These are phyloP conservation scores for Calocybe gambosa DNA, from an alignment of 1,284 basidiomycete species.

Conservation along the genomic window DNA sequence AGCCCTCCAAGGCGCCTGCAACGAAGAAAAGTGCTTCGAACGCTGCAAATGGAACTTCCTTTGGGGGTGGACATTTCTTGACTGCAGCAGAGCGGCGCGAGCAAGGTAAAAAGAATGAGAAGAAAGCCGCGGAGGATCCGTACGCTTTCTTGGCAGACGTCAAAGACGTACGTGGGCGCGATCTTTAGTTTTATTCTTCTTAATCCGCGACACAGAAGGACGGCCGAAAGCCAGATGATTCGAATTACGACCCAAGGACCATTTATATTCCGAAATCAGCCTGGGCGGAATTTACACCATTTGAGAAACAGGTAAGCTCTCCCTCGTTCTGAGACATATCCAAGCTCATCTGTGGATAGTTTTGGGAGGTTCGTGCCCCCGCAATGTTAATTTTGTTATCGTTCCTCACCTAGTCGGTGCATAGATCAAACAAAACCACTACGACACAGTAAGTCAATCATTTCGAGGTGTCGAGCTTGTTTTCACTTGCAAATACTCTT, in stretches of 20 bases:
- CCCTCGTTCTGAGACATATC: background rate
- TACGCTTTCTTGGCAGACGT: slow-evolving; percentile 79
- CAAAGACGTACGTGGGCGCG: slow-evolving; percentile 53
- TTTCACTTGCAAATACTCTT: slow-evolving; percentile 1
- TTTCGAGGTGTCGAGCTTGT: background rate
- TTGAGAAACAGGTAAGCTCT: slow-evolving; percentile 78
- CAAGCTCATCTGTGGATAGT: slow-evolving; percentile 36
- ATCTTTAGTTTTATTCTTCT: background rate
- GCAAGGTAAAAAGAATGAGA: slow-evolving; percentile 74
- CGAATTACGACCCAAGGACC: slow-evolving; percentile 92
- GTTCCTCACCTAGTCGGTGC: background rate
- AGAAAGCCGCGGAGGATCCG: slow-evolving; percentile 75
- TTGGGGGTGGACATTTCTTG: slow-evolving; percentile 48
- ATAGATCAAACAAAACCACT: slow-evolving; percentile 91
- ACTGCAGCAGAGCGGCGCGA: slow-evolving; percentile 83
- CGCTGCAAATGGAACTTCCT: slow-evolving; percentile 13
- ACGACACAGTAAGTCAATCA: slow-evolving; percentile 61
- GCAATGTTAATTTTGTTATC: background rate
- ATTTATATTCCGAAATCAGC: slow-evolving; percentile 75
- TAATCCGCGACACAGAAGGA: slow-evolving; percentile 62
- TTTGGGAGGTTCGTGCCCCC: slow-evolving; percentile 68
- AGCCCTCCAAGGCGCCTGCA: background rate
- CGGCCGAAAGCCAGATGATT: slow-evolving; percentile 69
- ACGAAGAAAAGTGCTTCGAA: slow-evolving; percentile 8
- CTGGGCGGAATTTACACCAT: slow-evolving; percentile 89